A percentile compares a stretch with the other conserved stretches of the same genome.
Conservation (phyloP, 495 filamentous ascomycete genomes). For the Lasiosphaeria hispida region DNA sequence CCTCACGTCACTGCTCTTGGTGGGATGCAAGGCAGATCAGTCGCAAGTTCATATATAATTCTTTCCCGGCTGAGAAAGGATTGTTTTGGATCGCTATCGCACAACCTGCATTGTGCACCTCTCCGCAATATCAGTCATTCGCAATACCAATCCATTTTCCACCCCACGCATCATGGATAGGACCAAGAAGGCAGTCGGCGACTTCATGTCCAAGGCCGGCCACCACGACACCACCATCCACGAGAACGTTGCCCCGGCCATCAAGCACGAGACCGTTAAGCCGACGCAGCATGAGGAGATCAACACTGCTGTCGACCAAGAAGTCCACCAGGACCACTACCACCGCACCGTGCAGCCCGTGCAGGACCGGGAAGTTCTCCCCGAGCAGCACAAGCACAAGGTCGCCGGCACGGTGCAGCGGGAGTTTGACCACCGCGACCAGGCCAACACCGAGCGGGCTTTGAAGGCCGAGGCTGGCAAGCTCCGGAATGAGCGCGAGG, state of each 20-base stretch:
- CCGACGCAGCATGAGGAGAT: slow-evolving; percentile 53
- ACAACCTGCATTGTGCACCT: no score
- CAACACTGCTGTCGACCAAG: slow-evolving; percentile 58
- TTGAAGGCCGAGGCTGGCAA: slow-evolving; percentile 48
- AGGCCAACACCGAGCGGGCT: slow-evolving; percentile 38
- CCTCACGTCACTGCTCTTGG: no score
- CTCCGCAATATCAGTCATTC: no score
- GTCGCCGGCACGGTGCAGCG: slow-evolving; percentile 53
- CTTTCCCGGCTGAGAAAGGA: no score
- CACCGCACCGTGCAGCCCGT: slow-evolving; percentile 56
- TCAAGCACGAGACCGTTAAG: slow-evolving; percentile 55
- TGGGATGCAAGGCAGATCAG: no score
- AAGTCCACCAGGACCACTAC: slow-evolving; percentile 60
- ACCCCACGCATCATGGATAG: slow-evolving; percentile 49
- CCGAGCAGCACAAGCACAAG: slow-evolving; percentile 49
- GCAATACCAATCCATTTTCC: neutral
- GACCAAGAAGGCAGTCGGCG: slow-evolving; percentile 51
- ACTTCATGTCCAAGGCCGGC: slow-evolving; percentile 55
- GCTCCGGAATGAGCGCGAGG: slow-evolving; percentile 48
- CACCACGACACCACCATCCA: slow-evolving; percentile 62
- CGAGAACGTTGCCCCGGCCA: slow-evolving; percentile 58
- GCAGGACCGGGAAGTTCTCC: slow-evolving; percentile 43
- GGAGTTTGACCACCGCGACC: slow-evolving; percentile 54
- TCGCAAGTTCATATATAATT: no score
- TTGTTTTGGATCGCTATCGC: no score